Evolutionary conservation across 169 alveolate species (phyloP).

Genomic region (Eimeria sp.): DNA sequence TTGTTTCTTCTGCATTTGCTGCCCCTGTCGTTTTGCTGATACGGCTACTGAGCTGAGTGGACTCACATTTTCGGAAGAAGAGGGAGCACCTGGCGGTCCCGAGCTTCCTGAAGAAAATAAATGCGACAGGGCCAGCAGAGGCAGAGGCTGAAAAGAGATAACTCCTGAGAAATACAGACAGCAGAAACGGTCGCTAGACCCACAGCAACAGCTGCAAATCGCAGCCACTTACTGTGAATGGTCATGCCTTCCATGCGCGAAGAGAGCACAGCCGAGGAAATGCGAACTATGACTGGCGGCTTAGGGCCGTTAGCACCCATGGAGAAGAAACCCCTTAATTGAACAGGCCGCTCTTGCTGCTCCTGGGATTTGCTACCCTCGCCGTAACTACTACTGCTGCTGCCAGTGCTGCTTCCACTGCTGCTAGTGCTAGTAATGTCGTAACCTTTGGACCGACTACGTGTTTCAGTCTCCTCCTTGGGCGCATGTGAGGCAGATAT

Average conservation of each 20-base stretch:
- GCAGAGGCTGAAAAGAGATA: not conserved
- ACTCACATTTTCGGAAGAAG: not conserved
- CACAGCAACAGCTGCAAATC: constrained; percentile 18
- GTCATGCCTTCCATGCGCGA: not conserved
- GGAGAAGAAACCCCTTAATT: constrained; percentile 50
- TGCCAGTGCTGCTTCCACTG: not conserved
- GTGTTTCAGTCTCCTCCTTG: not conserved
- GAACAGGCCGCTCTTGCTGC: constrained; percentile 48
- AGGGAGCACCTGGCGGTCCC: not conserved
- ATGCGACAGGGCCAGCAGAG: not conserved
- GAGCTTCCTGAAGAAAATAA: not conserved
- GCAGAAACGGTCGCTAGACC: not conserved
- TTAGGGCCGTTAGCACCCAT: constrained; percentile 4
- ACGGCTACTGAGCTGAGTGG: not conserved
- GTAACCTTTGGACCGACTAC: not conserved
- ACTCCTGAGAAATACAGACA: not conserved
- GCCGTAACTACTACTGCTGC: not conserved
- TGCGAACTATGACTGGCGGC: constrained; percentile 34
- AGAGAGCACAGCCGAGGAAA: constrained; percentile 58
- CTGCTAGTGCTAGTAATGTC: constrained; percentile 10
- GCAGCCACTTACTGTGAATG: constrained; percentile 7
- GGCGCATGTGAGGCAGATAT: not conserved
- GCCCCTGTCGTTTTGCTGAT: constrained; percentile 24
- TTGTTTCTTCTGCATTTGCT: not conserved
- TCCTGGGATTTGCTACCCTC: not conserved